Conservation (phyloP, 306 rosid genomes). For the Sesbania bispinosa region DNA sequence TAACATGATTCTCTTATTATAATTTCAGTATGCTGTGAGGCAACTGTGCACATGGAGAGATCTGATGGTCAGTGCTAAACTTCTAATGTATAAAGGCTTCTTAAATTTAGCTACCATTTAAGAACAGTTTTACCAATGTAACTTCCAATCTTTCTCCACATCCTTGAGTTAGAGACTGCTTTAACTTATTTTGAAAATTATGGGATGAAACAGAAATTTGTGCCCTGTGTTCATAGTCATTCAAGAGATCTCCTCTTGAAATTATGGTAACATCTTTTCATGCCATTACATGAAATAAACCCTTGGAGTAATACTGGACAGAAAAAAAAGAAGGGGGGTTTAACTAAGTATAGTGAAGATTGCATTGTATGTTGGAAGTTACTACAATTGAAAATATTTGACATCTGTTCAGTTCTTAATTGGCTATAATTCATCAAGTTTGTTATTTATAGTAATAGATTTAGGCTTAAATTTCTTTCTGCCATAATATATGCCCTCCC, state of each 20-base stretch:
- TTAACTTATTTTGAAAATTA: slow-evolving; percentile 5
- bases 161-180: slow-evolving; percentile 3
- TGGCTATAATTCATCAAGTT: not conserved
- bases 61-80: slow-evolving; percentile 68
- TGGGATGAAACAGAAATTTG: slow-evolving; percentile 12
- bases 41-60: slow-evolving; percentile 87
- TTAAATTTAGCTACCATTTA: slow-evolving; percentile 20
- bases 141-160: not conserved
- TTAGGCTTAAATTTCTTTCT: slow-evolving; percentile 16
- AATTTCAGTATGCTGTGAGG: slow-evolving; percentile 66
- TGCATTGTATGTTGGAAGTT: not conserved
- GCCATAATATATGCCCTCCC: not conserved
- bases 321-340: not conserved
- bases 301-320: not conserved
- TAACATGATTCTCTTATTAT: slow-evolving; percentile 22
- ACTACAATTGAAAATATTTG: not conserved
- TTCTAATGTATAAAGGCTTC: slow-evolving; percentile 15
- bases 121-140: slow-evolving; percentile 4
- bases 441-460: not conserved
- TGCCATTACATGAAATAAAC: not conserved
- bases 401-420: not conserved
- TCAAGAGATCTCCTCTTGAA: slow-evolving; percentile 10
- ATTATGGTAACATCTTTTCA: not conserved
- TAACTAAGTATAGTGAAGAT: not conserved
- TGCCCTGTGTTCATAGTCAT: not conserved